These are phyloP conservation scores for Patellaria atrata DNA, from an alignment of 495 filamentous ascomycete species.

Conservation along the genomic window DNA sequence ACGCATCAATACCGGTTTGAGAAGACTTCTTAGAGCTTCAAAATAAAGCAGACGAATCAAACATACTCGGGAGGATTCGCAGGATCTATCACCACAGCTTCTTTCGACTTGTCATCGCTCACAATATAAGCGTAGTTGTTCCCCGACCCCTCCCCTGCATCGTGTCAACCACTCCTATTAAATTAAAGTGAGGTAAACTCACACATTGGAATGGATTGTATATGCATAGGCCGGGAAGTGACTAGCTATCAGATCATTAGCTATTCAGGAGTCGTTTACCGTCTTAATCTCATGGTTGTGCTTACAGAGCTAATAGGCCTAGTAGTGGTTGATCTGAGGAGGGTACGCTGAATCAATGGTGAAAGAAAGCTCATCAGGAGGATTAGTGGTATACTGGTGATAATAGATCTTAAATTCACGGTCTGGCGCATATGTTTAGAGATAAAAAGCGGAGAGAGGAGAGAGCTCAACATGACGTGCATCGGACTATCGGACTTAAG, in stretches of 20 bases:
- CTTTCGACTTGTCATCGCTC: slow-evolving; percentile 73
- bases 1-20: too few relatives aligned
- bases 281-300: background rate
- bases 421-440: too few relatives aligned
- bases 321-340: slow-evolving; percentile 1
- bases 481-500: too few relatives aligned
- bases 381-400: slow-evolving; percentile 3
- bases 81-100: slow-evolving; percentile 92
- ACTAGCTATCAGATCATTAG: slow-evolving; percentile 3
- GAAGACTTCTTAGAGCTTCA: background rate
- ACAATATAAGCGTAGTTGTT: slow-evolving; percentile 98
- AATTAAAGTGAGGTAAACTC: slow-evolving; percentile 28
- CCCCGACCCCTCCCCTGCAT: slow-evolving; percentile 72
- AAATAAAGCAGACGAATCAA: background rate
- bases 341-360: slow-evolving; percentile 7
- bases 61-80: slow-evolving; percentile 83
- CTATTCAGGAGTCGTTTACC: background rate
- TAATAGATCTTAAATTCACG: too few relatives aligned
- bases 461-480: too few relatives aligned
- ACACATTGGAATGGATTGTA: slow-evolving; percentile 98
- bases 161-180: background rate
- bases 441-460: too few relatives aligned
- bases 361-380: slow-evolving; percentile 19
- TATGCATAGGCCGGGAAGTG: slow-evolving; percentile 57
- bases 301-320: slow-evolving; percentile 10